Percentiles rank a stretch among this genome's conserved stretches.
Conservation (phyloP, 257 asterid species). For the Forsythia suspensa region DNA sequence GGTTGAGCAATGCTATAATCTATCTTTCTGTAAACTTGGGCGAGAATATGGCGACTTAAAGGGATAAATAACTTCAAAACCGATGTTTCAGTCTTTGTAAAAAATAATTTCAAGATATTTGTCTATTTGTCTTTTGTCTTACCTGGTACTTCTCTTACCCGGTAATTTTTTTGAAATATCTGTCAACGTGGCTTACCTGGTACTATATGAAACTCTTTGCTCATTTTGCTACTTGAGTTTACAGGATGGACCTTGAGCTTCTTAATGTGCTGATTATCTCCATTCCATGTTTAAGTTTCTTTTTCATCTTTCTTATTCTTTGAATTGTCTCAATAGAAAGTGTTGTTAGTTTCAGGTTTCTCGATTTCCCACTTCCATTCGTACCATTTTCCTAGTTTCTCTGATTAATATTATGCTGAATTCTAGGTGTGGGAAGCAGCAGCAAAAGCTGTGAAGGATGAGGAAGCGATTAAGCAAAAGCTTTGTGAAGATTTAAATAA, state of each 20-base stretch:
- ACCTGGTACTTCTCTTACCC: background rate
- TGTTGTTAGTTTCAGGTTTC: background rate
- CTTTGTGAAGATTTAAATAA: conserved; percentile 73
- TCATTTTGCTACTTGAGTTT: background rate
- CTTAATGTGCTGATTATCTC: background rate
- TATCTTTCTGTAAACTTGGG: background rate
- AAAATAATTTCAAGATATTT: background rate
- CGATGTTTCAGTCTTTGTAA: conserved; percentile 1
- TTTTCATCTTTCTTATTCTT: background rate
- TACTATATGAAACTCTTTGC: background rate
- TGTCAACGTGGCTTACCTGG: conserved; percentile 1
- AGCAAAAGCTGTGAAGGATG: conserved; percentile 65
- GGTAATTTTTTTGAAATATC: background rate
- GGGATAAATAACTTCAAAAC: conserved; percentile 13
- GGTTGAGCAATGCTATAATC: conserved; percentile 7
- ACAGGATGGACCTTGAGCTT: conserved; percentile 11
- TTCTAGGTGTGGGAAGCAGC: conserved; percentile 83
- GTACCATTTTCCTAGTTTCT: conserved; percentile 8
- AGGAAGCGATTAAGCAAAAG: conserved; percentile 68
- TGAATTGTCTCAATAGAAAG: background rate
- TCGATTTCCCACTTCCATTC: background rate
- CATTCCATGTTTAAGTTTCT: background rate
- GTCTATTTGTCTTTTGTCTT: no score
- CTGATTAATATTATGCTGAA: conserved; percentile 19
- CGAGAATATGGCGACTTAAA: conserved; percentile 1